Percentiles rank a stretch among this genome's conserved stretches.
Conservation (phyloP, 352 stramenopile species). For the Globisporangium yorkense region DNA sequence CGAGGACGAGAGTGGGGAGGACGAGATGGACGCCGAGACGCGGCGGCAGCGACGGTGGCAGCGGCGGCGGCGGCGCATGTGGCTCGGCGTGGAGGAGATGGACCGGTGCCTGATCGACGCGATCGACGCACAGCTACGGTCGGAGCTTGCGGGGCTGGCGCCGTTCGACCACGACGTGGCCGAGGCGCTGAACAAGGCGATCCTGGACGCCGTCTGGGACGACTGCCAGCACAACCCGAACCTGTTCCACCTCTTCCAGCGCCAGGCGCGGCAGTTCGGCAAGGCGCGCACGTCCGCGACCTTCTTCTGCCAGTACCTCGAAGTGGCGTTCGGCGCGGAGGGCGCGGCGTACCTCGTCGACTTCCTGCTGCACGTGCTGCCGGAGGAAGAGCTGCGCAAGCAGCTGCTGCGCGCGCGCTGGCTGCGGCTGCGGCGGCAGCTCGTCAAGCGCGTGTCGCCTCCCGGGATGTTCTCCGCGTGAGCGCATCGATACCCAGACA, state of each 20-base stretch:
- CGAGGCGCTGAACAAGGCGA: slow-evolving; percentile 64
- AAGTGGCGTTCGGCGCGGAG: slow-evolving; percentile 71
- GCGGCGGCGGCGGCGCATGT: slow-evolving; percentile 36
- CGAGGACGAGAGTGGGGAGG: background rate
- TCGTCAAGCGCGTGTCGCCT: slow-evolving; percentile 50
- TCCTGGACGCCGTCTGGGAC: slow-evolving; percentile 80
- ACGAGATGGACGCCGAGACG: background rate
- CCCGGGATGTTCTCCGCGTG: background rate
- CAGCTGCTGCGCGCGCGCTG: slow-evolving; percentile 58
- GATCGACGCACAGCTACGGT: slow-evolving; percentile 40
- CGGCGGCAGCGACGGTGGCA: slow-evolving; percentile 17
- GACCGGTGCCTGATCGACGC: slow-evolving; percentile 56
- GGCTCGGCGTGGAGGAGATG: slow-evolving; percentile 73
- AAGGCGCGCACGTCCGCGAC: slow-evolving; percentile 43
- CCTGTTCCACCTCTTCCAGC: slow-evolving; percentile 79
- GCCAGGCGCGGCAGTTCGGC: slow-evolving; percentile 71
- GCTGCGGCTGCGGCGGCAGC: slow-evolving; percentile 54
- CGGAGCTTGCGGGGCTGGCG: slow-evolving; percentile 27
- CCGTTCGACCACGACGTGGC: slow-evolving; percentile 56
- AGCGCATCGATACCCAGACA: background rate
- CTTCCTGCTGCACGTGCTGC: slow-evolving; percentile 76
- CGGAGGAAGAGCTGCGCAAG: slow-evolving; percentile 54
- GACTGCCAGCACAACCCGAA: slow-evolving; percentile 82
- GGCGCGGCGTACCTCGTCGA: slow-evolving; percentile 74
- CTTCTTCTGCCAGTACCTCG: slow-evolving; percentile 76